Conservation (phyloP, 1,139 yeast species). For the Zygosaccharomyces sapae region DNA sequence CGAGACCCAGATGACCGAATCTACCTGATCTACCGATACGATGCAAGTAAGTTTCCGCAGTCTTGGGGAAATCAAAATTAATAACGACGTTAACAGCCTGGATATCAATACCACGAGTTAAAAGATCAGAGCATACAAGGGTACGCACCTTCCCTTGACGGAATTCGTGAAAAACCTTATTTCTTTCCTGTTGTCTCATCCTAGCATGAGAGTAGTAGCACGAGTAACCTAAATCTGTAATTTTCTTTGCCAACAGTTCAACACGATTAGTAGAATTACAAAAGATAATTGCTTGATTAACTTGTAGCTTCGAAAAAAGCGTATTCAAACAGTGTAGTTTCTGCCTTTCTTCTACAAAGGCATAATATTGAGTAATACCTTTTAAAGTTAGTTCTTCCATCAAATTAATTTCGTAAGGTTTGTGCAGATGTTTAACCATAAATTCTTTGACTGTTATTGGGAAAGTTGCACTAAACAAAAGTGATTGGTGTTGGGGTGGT, state of each 20-base stretch:
- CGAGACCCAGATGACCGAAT: constrained; percentile 97
- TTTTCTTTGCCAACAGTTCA: constrained; percentile 89
- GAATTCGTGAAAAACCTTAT: constrained; percentile 96
- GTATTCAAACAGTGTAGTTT: constrained; percentile 94
- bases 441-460: constrained; percentile 90
- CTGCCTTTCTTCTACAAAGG: constrained; percentile 95
- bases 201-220: constrained; percentile 96
- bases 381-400: constrained; percentile 96
- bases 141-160: constrained; percentile 98
- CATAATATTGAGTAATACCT: constrained; percentile 96
- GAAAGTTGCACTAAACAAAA: constrained; percentile 92
- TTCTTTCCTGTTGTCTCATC: constrained; percentile 97
- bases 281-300: constrained; percentile 92
- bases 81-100: constrained; percentile 98
- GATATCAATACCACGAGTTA: constrained; percentile 98
- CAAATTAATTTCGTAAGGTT: constrained; percentile 91
- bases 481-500: constrained; percentile 77
- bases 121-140: constrained; percentile 90
- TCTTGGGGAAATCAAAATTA: constrained; percentile 97
- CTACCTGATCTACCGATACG: constrained; percentile 99
- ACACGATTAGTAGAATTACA: constrained; percentile 97
- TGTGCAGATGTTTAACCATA: constrained; percentile 85
- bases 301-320: constrained; percentile 85
- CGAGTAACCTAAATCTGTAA: constrained; percentile 93
- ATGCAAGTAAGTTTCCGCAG: constrained; percentile 94